A percentile compares a stretch with the other conserved stretches of the same genome.
phyloP scores from a whole-genome alignment of 345 rosid genomes.

The Limnanthes douglasii region DNA sequence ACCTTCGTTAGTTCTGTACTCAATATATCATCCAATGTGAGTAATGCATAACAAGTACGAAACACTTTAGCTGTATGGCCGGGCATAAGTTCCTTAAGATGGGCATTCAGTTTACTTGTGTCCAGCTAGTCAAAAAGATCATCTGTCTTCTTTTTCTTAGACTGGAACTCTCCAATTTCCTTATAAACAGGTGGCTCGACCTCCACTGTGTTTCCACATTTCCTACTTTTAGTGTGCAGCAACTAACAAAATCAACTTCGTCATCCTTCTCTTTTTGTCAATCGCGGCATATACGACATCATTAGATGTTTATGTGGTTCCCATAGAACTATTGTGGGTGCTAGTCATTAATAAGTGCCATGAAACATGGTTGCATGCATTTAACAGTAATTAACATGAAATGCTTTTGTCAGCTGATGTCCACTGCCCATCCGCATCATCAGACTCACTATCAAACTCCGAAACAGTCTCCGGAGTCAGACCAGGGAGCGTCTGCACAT shows the following conservation, averaged over 20 bases:
- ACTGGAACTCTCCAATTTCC: conserved; percentile 83
- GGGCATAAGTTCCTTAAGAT: conserved; percentile 93
- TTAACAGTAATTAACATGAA: no score
- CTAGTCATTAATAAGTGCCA: no score
- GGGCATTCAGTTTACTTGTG: conserved; percentile 86
- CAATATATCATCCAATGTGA: conserved; percentile 77
- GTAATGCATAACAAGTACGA: conserved; percentile 95
- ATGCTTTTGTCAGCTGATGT: no score
- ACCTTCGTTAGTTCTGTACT: conserved; percentile 50
- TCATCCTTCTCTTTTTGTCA: conserved; percentile 99
- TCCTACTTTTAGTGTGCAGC: conserved; percentile 92
- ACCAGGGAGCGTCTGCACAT: conserved; percentile 65
- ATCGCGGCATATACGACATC: no score
- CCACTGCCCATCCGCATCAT: conserved; percentile 30
- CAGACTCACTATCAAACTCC: conserved; percentile 22
- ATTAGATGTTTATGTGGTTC: no score
- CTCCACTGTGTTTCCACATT: conserved; percentile 88
- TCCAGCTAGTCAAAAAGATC: conserved; percentile 85
- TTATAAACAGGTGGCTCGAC: conserved; percentile 88
- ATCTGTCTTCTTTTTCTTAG: conserved; percentile 42
- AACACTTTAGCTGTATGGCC: conserved; percentile 99
- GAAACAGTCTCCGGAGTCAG: conserved; percentile 39
- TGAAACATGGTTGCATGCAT: no score
- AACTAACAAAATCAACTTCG: conserved; percentile 99
- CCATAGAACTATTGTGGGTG: no score